Percentiles rank a stretch among this genome's conserved stretches.
Evolutionary conservation across 331 rosid genomes (phyloP).

Genomic region (Acacia concinna): DNA sequence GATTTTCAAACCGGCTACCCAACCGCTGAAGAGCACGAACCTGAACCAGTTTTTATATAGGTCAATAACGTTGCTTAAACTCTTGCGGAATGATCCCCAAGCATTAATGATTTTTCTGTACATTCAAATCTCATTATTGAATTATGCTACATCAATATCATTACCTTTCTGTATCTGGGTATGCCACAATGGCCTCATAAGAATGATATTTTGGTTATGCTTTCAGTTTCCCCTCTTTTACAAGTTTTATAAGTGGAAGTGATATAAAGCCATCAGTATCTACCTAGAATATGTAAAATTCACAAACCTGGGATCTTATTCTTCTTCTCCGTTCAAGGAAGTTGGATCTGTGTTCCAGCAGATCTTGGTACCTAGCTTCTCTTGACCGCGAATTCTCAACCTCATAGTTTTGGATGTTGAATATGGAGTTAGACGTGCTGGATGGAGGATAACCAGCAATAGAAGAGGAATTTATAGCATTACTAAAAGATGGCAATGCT

Average conservation of each 20-base stretch:
- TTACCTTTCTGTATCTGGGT: background rate
- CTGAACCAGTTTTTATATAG: constrained; percentile 46
- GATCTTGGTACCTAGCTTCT: constrained; percentile 87
- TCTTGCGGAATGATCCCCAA: background rate
- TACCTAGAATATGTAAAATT: constrained; percentile 10
- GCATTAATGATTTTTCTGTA: background rate
- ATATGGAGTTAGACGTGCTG: constrained; percentile 56
- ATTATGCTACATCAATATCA: background rate
- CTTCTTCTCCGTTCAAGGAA: constrained; percentile 95
- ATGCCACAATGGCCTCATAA: background rate
- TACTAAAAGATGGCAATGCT: constrained; percentile 42
- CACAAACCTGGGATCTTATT: constrained; percentile 93
- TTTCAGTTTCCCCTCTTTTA: background rate
- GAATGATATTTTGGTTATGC: background rate
- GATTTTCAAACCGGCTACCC: constrained; percentile 93
- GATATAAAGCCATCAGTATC: constrained; percentile 12
- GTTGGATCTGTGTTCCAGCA: constrained; percentile 85
- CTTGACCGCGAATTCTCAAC: constrained; percentile 69
- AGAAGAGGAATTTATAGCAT: constrained; percentile 46
- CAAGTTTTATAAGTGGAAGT: background rate
- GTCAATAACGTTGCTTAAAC: constrained; percentile 18
- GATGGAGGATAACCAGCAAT: constrained; percentile 47
- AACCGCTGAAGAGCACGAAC: constrained; percentile 97
- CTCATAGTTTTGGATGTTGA: constrained; percentile 67
- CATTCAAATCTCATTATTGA: background rate